These are phyloP conservation scores for Persicaria tinctoria DNA, from an alignment of 148 eudicot genomes.

Conservation along the genomic window DNA sequence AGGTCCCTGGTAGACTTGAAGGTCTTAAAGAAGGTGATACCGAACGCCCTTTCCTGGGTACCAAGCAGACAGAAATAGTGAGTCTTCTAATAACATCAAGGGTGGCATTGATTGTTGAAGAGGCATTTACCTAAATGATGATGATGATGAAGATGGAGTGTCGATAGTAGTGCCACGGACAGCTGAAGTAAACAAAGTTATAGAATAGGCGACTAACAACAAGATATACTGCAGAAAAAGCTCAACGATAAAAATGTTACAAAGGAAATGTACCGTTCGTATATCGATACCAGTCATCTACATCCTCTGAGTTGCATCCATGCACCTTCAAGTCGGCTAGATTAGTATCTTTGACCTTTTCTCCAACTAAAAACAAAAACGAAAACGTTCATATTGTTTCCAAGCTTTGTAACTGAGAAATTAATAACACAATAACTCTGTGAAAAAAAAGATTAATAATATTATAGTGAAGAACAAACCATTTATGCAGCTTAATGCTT, in stretches of 20 bases:
- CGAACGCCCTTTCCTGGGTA: constrained; percentile 52
- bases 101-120: neutral
- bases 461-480: too few relatives aligned
- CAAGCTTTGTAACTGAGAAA: neutral
- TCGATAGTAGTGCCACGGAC: constrained; percentile 53
- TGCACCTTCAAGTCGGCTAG: constrained; percentile 36
- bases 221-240: neutral
- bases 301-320: constrained; percentile 49
- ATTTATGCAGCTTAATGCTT: too few relatives aligned
- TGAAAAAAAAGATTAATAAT: too few relatives aligned
- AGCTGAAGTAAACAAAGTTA: constrained; percentile 27
- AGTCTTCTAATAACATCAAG: neutral
- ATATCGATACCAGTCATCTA: constrained; percentile 70
- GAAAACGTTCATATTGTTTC: neutral
- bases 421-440: neutral
- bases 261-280: constrained; percentile 39
- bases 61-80: neutral
- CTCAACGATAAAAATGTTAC: neutral
- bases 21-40: constrained; percentile 61
- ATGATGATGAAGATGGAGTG: constrained; percentile 31
- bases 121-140: constrained; percentile 9
- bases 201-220: neutral
- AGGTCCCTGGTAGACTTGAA: constrained; percentile 41
- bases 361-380: constrained; percentile 39
- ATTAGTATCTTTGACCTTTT: constrained; percentile 42